Conservation (phyloP, 2,329 filamentous ascomycete species). For the Podosphaera fusca region DNA sequence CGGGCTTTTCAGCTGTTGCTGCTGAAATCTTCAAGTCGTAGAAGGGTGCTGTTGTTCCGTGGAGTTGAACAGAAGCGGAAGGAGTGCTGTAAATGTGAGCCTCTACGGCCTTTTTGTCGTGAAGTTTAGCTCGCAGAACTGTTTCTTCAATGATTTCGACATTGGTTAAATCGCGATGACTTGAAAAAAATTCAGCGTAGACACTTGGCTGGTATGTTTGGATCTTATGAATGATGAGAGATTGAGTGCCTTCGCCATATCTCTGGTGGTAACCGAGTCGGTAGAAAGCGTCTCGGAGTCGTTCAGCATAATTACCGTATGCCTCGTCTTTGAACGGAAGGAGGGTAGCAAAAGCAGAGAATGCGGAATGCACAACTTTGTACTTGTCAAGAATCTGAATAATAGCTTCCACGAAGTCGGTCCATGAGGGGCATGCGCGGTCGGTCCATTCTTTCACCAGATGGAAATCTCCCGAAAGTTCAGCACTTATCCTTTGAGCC, state of each 20-base stretch:
- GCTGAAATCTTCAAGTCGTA: background rate
- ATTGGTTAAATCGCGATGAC: background rate
- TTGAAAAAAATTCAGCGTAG: background rate
- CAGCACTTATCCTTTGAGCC: too few species aligned
- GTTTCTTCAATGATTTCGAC: background rate
- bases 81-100: background rate
- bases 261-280: background rate
- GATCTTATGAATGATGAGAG: background rate
- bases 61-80: background rate
- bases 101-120: background rate
- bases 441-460: too few species aligned
- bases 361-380: too few species aligned
- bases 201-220: background rate
- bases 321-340: background rate
- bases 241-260: background rate
- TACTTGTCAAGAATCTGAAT: too few species aligned
- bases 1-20: background rate
- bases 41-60: background rate
- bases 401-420: too few species aligned
- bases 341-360: too few species aligned
- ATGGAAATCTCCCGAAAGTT: too few species aligned
- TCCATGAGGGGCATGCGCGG: too few species aligned
- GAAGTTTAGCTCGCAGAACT: background rate
- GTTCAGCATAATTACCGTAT: background rate
- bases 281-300: background rate